Evolutionary conservation across 495 filamentous ascomycete species (phyloP).

Genomic region (Emericellopsis terricola): DNA sequence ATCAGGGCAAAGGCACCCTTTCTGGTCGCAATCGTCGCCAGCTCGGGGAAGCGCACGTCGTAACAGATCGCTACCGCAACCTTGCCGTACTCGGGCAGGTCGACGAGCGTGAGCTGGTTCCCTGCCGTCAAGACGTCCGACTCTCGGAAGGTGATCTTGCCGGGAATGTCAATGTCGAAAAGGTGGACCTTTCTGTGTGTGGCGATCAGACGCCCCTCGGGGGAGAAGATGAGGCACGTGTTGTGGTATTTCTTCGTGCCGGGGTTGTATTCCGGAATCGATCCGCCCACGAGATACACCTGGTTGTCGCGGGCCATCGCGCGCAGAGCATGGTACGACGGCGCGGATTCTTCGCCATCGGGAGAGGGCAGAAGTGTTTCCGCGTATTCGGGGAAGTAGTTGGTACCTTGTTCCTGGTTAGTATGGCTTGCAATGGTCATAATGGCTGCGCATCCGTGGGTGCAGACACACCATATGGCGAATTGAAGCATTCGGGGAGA

Average conservation of each 20-base stretch:
- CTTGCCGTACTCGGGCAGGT: constrained; percentile 70
- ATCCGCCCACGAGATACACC: constrained; percentile 45
- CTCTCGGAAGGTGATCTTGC: constrained; percentile 81
- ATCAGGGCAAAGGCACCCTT: constrained; percentile 55
- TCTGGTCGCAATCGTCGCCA: constrained; percentile 78
- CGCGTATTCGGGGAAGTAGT: constrained; percentile 82
- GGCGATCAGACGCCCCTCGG: constrained; percentile 56
- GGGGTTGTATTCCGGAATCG: constrained; percentile 58
- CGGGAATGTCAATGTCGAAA: constrained; percentile 98
- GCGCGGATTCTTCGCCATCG: neutral
- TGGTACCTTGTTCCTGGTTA: too few relatives aligned
- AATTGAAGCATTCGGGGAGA: constrained; percentile 87
- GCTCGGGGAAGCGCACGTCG: constrained; percentile 89
- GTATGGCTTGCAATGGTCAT: too few relatives aligned
- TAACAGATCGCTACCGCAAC: constrained; percentile 89
- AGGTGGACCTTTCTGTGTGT: constrained; percentile 89
- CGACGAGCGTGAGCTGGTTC: constrained; percentile 60
- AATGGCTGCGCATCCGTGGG: too few relatives aligned
- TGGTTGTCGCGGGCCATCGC: neutral
- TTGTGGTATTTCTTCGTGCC: constrained; percentile 65
- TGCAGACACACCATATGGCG: too few relatives aligned
- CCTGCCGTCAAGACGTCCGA: constrained; percentile 75
- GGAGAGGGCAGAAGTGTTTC: constrained; percentile 71
- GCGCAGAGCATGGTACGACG: neutral
- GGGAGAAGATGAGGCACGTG: constrained; percentile 69